These are phyloP conservation scores for Pseudogymnoascus sp. DNA, from an alignment of 2,329 filamentous ascomycete genomes.

Conservation along the genomic window DNA sequence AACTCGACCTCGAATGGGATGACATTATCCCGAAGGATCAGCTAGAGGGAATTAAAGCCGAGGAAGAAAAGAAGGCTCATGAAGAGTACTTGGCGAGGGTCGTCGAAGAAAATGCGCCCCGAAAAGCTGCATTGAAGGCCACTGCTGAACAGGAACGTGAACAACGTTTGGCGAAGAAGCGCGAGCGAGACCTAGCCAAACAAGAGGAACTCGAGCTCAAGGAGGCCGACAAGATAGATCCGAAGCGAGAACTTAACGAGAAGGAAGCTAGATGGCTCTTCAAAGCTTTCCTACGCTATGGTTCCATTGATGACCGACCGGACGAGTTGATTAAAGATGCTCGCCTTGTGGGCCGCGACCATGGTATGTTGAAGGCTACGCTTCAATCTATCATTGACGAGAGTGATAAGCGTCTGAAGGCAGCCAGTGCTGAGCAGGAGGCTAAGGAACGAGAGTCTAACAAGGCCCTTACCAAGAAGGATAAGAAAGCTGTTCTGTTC, in stretches of 20 bases:
- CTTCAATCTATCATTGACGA: constrained; percentile 60
- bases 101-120: constrained; percentile 76
- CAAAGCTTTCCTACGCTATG: constrained; percentile 82
- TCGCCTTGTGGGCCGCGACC: constrained; percentile 73
- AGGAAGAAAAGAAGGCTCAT: constrained; percentile 77
- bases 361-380: constrained; percentile 66
- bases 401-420: constrained; percentile 64
- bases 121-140: constrained; percentile 58
- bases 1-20: constrained; percentile 95
- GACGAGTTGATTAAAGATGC: constrained; percentile 85
- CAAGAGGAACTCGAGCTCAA: constrained; percentile 58
- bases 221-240: constrained; percentile 69
- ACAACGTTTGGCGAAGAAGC: constrained; percentile 57
- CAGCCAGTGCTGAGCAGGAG: constrained; percentile 57
- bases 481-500: constrained; percentile 93
- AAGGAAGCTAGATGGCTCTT: constrained; percentile 92
- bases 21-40: constrained; percentile 95
- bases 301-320: constrained; percentile 77
- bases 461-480: constrained; percentile 87
- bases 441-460: constrained; percentile 62
- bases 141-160: constrained; percentile 52
- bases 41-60: constrained; percentile 78
- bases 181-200: constrained; percentile 56
- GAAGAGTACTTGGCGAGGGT: constrained; percentile 75
- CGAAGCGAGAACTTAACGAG: constrained; percentile 79